These are phyloP conservation scores for Kitagawia praeruptora DNA, from an alignment of 129 eudicot species.

Conservation along the genomic window DNA sequence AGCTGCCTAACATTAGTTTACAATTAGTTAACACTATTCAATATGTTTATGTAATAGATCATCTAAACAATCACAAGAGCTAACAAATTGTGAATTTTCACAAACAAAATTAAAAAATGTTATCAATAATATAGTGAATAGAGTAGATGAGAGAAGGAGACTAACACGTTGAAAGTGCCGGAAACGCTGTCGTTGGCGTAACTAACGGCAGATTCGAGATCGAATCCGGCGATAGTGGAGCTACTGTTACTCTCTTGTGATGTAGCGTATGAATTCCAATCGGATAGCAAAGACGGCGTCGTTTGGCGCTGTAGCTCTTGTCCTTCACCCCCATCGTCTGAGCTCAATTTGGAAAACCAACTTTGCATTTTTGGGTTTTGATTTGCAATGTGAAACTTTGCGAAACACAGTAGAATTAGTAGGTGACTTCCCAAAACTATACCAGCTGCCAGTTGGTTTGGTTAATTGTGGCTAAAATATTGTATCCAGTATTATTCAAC, in stretches of 20 bases:
- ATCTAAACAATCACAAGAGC: not conserved
- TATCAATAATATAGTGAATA: no score
- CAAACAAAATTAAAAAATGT: not conserved
- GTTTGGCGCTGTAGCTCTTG: not conserved
- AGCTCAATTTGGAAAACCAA: not conserved
- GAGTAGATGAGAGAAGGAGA: not conserved
- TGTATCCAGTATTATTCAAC: no score
- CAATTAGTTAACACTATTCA: not conserved
- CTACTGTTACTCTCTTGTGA: not conserved
- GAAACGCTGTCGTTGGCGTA: constrained; percentile 67
- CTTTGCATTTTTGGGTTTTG: not conserved
- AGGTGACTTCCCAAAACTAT: not conserved
- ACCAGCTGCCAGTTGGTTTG: no score
- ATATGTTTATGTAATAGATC: not conserved
- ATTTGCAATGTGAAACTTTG: no score
- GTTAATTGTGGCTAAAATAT: no score
- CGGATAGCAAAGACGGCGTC: constrained; percentile 9
- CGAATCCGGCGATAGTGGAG: constrained; percentile 42
- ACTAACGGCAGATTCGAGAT: constrained; percentile 82
- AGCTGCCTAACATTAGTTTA: not conserved
- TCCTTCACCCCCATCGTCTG: not conserved
- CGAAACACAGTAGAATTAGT: not conserved
- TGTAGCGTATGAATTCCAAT: constrained; percentile 6
- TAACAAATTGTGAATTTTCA: not conserved
- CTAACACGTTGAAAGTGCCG: constrained; percentile 75